Percentiles rank a stretch among this genome's conserved stretches.
These are phyloP conservation scores for Aureobasidium sp. DNA, from an alignment of 2,329 filamentous ascomycete genomes.

Conservation along the genomic window DNA sequence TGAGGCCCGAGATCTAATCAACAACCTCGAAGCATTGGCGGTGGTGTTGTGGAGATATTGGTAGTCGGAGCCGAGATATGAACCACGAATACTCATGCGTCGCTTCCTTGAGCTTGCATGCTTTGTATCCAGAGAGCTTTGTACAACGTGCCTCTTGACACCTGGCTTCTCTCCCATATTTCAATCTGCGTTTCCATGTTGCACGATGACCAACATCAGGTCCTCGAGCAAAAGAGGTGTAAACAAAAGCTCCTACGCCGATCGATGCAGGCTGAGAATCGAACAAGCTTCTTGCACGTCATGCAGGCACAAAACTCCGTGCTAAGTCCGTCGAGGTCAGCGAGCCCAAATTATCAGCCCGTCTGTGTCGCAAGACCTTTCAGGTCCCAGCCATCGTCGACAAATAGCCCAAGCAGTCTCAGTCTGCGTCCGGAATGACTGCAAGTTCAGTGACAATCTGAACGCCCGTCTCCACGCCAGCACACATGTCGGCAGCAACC, in stretches of 20 bases:
- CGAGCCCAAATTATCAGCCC: background rate
- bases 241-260: background rate
- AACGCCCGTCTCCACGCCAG: background rate
- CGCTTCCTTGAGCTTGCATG: no score
- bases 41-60: background rate
- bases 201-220: no score
- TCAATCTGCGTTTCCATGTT: no score
- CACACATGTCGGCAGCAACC: background rate
- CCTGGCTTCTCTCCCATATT: no score
- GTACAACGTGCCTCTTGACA: no score
- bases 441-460: background rate
- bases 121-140: no score
- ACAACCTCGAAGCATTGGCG: background rate
- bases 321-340: background rate
- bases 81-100: background rate
- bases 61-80: background rate
- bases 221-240: background rate
- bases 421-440: background rate
- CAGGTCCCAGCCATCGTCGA: background rate
- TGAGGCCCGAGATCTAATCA: background rate
- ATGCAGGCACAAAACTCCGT: background rate
- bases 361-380: background rate
- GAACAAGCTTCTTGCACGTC: background rate
- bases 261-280: constrained; percentile 6
- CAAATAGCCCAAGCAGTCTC: background rate